Evolutionary conservation across 2,329 filamentous ascomycete genomes (phyloP).

Genomic region (Fusarium tuaranense): DNA sequence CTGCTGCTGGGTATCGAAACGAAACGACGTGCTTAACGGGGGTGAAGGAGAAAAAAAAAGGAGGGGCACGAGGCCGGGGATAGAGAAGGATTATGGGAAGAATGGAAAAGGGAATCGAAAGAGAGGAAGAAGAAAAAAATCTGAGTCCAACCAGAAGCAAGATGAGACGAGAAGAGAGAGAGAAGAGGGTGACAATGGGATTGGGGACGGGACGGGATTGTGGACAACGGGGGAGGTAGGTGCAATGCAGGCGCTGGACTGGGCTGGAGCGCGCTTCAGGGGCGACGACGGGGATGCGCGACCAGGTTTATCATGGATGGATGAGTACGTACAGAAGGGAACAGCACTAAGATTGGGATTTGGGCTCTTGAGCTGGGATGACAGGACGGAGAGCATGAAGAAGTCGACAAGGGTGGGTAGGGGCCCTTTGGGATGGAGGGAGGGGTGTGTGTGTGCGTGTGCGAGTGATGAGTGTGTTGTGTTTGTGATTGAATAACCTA

Average conservation of each 20-base stretch:
- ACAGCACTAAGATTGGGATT: slow-evolving; percentile 38
- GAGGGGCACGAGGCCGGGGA: slow-evolving; percentile 27
- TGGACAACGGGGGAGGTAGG: slow-evolving; percentile 15
- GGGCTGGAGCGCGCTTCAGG: slow-evolving; percentile 32
- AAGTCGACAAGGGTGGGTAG: slow-evolving; percentile 27
- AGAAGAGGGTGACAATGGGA: slow-evolving; percentile 38
- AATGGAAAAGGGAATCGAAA: slow-evolving; percentile 28
- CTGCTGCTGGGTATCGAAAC: slow-evolving; percentile 33
- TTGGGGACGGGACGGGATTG: slow-evolving; percentile 22
- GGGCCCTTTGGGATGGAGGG: slow-evolving; percentile 15
- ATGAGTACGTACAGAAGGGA: slow-evolving; percentile 21
- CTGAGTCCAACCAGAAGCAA: slow-evolving; percentile 7
- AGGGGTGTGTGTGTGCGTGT: slow-evolving; percentile 5
- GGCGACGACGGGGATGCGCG: slow-evolving; percentile 38
- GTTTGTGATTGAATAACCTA: slow-evolving; percentile 18
- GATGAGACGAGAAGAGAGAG: slow-evolving; percentile 34
- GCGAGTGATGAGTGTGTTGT: not conserved
- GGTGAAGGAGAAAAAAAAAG: slow-evolving; percentile 10
- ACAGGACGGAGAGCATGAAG: slow-evolving; percentile 32
- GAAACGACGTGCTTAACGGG: slow-evolving; percentile 19
- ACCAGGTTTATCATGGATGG: slow-evolving; percentile 36
- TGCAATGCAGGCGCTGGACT: not conserved
- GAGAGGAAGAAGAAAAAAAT: slow-evolving; percentile 30
- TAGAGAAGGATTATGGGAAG: slow-evolving; percentile 25
- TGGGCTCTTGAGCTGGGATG: slow-evolving; percentile 29